A percentile compares a stretch with the other conserved stretches of the same genome.
Conservation (phyloP, 257 asterid species). For the Petunia axillaris region DNA sequence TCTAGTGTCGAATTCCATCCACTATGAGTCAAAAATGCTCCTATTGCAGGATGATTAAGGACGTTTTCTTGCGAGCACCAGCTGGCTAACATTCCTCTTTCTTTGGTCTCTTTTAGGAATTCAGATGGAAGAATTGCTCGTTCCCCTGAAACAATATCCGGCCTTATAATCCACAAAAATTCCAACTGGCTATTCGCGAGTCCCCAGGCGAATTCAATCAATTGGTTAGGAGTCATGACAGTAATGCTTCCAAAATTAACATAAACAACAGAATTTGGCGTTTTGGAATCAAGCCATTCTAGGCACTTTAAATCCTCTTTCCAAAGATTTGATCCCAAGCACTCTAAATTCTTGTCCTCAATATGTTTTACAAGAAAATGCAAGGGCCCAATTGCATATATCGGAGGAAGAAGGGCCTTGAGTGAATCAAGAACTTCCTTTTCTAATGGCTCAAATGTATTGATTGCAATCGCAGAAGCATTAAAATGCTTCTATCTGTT, state of each 20-base stretch:
- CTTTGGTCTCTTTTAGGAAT: slow-evolving; percentile 26
- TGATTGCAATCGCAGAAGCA: slow-evolving; percentile 22
- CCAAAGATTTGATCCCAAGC: slow-evolving; percentile 29
- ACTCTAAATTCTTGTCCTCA: background rate
- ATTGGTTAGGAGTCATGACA: slow-evolving; percentile 20
- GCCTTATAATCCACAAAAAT: slow-evolving; percentile 35
- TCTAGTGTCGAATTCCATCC: slow-evolving; percentile 36
- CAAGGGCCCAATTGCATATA: slow-evolving; percentile 25
- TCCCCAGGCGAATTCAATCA: slow-evolving; percentile 35
- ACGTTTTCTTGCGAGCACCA: slow-evolving; percentile 37
- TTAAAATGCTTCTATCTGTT: background rate
- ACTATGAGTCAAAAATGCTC: slow-evolving; percentile 32
- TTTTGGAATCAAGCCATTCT: slow-evolving; percentile 28
- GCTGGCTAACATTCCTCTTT: slow-evolving; percentile 29
- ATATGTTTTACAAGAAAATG: slow-evolving; percentile 1
- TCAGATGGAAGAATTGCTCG: slow-evolving; percentile 28
- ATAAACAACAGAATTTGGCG: slow-evolving; percentile 24
- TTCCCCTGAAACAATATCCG: slow-evolving; percentile 31
- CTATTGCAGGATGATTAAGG: slow-evolving; percentile 26
- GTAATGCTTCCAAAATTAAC: slow-evolving; percentile 31
- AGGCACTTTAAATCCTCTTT: slow-evolving; percentile 23
- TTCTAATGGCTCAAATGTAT: slow-evolving; percentile 27
- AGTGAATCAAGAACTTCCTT: slow-evolving; percentile 15
- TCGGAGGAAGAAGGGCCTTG: slow-evolving; percentile 6
- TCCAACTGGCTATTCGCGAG: slow-evolving; percentile 25